Percentiles rank a stretch among this genome's conserved stretches.
These are phyloP conservation scores for Hypoxylon sp. DNA, from an alignment of 2,329 filamentous ascomycete species.

Conservation along the genomic window DNA sequence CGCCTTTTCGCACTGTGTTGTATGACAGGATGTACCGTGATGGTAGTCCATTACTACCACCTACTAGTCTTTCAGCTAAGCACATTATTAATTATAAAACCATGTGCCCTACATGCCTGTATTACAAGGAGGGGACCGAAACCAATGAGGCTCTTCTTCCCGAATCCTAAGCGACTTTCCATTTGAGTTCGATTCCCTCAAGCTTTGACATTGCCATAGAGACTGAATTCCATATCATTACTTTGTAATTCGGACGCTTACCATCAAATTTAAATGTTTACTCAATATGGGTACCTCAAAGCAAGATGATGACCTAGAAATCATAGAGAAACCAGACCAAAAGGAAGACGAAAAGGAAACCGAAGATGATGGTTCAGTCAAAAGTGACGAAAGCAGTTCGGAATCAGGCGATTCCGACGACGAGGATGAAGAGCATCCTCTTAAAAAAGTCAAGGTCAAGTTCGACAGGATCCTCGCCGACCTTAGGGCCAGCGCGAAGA, in stretches of 20 bases:
- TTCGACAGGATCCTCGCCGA: conserved; percentile 10
- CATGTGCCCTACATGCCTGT: too few relatives aligned
- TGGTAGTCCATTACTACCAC: neutral
- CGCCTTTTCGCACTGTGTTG: neutral
- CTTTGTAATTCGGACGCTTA: too few relatives aligned
- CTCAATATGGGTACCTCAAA: neutral
- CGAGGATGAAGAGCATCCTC: conserved; percentile 2
- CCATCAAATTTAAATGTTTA: neutral
- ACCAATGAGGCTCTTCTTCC: too few relatives aligned
- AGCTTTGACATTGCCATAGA: neutral
- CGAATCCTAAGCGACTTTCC: neutral
- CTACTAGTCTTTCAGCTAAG: neutral
- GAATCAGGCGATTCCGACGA: conserved; percentile 10
- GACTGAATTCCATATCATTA: too few relatives aligned
- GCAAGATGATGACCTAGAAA: conserved; percentile 5
- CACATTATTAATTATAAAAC: neutral
- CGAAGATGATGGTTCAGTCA: neutral
- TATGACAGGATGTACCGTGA: neutral
- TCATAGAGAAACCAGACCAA: conserved; percentile 5
- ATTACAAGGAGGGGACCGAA: too few relatives aligned
- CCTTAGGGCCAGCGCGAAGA: conserved; percentile 1
- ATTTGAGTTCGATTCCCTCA: neutral
- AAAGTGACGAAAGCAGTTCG: neutral
- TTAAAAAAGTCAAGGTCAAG: conserved; percentile 5
- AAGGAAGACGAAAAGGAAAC: neutral